Conservation (phyloP, 75 land plant genomes). For the Chamaecyparis obtusa region DNA sequence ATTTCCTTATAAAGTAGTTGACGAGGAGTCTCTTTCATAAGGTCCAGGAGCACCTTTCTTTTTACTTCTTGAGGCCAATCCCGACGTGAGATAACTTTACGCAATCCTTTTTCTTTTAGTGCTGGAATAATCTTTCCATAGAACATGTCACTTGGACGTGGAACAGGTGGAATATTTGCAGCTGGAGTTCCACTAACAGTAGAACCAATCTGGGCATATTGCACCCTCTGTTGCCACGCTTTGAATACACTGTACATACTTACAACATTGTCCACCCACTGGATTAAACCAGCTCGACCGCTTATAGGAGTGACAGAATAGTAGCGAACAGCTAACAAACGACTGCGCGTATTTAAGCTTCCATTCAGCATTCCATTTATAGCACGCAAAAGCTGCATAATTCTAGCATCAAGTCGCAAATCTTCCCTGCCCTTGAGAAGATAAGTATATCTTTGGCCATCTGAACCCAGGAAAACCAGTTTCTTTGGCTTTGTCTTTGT, state of each 20-base stretch:
- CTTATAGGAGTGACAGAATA: slow-evolving; percentile 99
- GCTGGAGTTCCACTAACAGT: slow-evolving; percentile 23
- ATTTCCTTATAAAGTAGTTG: slow-evolving; percentile 90
- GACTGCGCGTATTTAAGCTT: slow-evolving; percentile 34
- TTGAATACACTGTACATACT: slow-evolving; percentile 96
- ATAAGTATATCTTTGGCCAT: slow-evolving; percentile 89
- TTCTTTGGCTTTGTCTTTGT: slow-evolving; percentile 99
- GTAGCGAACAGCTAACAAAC: slow-evolving; percentile 63
- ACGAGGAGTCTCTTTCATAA: slow-evolving; percentile 94
- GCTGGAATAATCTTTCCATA: slow-evolving; percentile 99
- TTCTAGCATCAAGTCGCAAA: slow-evolving; percentile 97
- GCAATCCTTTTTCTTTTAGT: slow-evolving; percentile 94
- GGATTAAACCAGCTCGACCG: slow-evolving; percentile 96
- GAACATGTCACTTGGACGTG: slow-evolving; percentile 98
- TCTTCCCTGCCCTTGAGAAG: slow-evolving; percentile 98
- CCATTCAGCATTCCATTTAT: slow-evolving; percentile 72
- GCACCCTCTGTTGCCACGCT: slow-evolving; percentile 86
- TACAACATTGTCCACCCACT: slow-evolving; percentile 94
- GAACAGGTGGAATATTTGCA: slow-evolving; percentile 61
- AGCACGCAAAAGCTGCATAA: slow-evolving; percentile 96
- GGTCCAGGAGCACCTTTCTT: slow-evolving; percentile 88
- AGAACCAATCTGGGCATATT: slow-evolving; percentile 54
- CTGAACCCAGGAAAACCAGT: slow-evolving; percentile 82
- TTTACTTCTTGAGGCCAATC: slow-evolving; percentile 99
- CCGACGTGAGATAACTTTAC: slow-evolving; percentile 94